These are phyloP conservation scores for Jacaranda mimosifolia DNA, from an alignment of 257 asterid species.

Conservation along the genomic window DNA sequence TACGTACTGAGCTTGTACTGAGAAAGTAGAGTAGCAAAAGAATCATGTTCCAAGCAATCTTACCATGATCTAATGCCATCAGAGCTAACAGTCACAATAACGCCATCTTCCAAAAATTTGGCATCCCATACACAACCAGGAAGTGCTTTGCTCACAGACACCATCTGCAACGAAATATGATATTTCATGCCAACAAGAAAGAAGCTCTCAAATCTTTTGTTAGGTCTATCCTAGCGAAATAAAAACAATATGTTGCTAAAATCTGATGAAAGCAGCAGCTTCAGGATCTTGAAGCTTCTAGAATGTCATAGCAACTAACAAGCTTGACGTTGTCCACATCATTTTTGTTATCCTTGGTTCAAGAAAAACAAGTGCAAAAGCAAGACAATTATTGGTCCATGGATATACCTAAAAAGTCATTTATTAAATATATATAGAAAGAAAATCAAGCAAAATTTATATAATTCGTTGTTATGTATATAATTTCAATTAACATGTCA, in stretches of 20 bases:
- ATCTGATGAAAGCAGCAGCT: conserved; percentile 27
- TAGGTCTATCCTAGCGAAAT: conserved; percentile 16
- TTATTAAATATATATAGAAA: conserved; percentile 7
- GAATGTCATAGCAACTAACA: conserved; percentile 30
- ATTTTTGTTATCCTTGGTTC: conserved; percentile 29
- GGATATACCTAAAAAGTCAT: conserved; percentile 6
- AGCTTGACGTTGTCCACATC: conserved; percentile 30
- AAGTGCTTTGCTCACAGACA: conserved; percentile 89
- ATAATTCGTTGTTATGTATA: conserved; percentile 3
- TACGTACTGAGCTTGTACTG: conserved; percentile 91
- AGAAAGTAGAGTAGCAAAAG: conserved; percentile 68
- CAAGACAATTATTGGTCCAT: not conserved
- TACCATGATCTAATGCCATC: conserved; percentile 80
- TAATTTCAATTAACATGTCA: not conserved
- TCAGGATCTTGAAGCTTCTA: conserved; percentile 7
- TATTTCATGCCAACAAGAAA: conserved; percentile 30
- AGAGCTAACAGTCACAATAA: conserved; percentile 95
- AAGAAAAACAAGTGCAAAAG: conserved; percentile 16
- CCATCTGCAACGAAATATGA: conserved; percentile 75
- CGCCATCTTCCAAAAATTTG: conserved; percentile 89
- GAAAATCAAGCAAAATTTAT: not conserved
- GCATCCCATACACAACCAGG: conserved; percentile 99
- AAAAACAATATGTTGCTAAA: not conserved
- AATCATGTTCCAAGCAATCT: conserved; percentile 72
- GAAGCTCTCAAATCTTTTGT: conserved; percentile 23